phyloP scores from a whole-genome alignment of 352 stramenopile species.

The Albugo candida region DNA sequence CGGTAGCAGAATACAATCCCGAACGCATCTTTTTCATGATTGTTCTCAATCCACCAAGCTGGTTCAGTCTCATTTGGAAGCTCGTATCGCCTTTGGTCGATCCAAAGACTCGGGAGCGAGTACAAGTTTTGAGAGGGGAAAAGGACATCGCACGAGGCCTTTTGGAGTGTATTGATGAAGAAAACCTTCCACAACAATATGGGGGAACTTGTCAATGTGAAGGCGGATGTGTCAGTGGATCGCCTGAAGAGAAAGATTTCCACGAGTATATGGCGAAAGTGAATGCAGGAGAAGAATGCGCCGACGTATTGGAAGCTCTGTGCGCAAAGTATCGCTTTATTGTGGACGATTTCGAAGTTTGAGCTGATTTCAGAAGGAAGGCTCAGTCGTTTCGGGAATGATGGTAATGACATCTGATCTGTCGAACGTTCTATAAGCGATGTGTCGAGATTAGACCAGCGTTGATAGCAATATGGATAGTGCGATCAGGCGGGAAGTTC shows the following conservation, averaged over 20 bases:
- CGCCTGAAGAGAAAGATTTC: conserved; percentile 44
- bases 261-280: conserved; percentile 23
- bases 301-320: not conserved
- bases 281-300: conserved; percentile 3
- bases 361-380: no score
- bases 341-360: no score
- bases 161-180: conserved; percentile 37
- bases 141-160: conserved; percentile 55
- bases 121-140: conserved; percentile 36
- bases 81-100: conserved; percentile 49
- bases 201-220: conserved; percentile 36
- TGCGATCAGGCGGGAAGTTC: no score
- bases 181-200: conserved; percentile 45
- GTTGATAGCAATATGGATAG: no score
- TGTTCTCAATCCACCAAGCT: conserved; percentile 46
- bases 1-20: conserved; percentile 47
- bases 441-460: no score
- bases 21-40: conserved; percentile 54
- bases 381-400: no score
- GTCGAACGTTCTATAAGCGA: no score
- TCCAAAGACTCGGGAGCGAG: conserved; percentile 46
- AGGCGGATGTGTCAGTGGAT: conserved; percentile 35
- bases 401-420: no score
- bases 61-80: conserved; percentile 72
- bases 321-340: not conserved